These are phyloP conservation scores for Monilinia vaccinii-corymbosi DNA, from an alignment of 2,329 filamentous ascomycete species.

Conservation along the genomic window DNA sequence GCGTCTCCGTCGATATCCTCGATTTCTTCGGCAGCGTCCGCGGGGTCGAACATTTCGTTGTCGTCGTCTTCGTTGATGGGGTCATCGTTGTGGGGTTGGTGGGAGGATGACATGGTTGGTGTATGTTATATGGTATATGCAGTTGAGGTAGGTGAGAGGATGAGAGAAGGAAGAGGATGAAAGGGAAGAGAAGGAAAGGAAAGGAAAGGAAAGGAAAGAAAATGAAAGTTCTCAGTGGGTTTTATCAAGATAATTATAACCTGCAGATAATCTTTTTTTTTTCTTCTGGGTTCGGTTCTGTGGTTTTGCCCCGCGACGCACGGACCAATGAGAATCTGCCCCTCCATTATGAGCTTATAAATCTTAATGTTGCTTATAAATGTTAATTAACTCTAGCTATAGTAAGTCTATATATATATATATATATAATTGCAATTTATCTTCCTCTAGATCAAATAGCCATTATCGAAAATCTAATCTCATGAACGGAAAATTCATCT, in stretches of 20 bases:
- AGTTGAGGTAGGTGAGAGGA: constrained; percentile 15
- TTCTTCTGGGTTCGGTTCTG: not conserved
- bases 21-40: constrained; percentile 72
- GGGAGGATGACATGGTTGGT: constrained; percentile 15
- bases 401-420: not conserved
- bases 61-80: constrained; percentile 41
- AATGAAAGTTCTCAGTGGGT: not conserved
- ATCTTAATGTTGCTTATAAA: not conserved
- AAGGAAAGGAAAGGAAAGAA: not conserved
- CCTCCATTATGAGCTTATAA: not conserved
- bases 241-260: not conserved
- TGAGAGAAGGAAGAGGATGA: constrained; percentile 4
- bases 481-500: not conserved
- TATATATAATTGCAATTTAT: not conserved
- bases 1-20: constrained; percentile 55
- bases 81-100: constrained; percentile 16
- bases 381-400: not conserved
- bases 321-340: not conserved
- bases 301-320: constrained; percentile 7
- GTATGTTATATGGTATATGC: too few species aligned
- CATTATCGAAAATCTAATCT: not conserved
- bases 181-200: not conserved
- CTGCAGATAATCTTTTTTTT: constrained; percentile 12
- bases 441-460: not conserved
- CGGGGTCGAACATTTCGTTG: constrained; percentile 64